Conservation (phyloP, 75 land plant species). For the Pinus taeda region DNA sequence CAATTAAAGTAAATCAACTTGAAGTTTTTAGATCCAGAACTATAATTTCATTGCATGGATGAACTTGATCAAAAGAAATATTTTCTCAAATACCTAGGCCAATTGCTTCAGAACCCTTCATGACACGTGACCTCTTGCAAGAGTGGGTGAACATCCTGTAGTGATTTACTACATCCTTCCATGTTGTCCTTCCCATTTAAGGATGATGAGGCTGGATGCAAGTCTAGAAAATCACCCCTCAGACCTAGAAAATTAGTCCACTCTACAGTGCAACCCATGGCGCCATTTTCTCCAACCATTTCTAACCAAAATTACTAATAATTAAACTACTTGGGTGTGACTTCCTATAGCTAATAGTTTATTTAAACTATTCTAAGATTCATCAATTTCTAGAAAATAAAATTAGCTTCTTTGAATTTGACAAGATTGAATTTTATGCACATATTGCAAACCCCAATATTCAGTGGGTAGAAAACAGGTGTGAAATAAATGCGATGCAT, state of each 20-base stretch:
- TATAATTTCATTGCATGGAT: not conserved
- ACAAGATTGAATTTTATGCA: not conserved
- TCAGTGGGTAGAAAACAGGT: no score
- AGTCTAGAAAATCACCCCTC: not conserved
- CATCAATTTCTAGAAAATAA: not conserved
- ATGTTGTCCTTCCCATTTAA: no score
- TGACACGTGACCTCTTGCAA: slow-evolving; percentile 54
- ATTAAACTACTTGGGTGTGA: not conserved
- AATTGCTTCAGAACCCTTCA: slow-evolving; percentile 72
- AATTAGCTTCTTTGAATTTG: not conserved
- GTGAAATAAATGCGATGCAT: no score
- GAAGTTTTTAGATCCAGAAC: not conserved
- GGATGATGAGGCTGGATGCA: not conserved
- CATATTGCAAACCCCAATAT: not conserved
- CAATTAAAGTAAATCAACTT: not conserved
- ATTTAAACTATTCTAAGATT: not conserved
- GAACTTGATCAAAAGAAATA: not conserved
- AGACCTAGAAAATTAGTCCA: not conserved
- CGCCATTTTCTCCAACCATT: not conserved
- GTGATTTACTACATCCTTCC: not conserved
- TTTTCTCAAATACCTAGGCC: slow-evolving; percentile 44
- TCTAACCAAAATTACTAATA: no score
- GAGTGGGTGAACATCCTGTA: slow-evolving; percentile 49
- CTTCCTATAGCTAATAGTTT: not conserved
- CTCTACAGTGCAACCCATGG: not conserved